Conservation (phyloP, 441 rosid genomes). For the Breynia disticha region DNA sequence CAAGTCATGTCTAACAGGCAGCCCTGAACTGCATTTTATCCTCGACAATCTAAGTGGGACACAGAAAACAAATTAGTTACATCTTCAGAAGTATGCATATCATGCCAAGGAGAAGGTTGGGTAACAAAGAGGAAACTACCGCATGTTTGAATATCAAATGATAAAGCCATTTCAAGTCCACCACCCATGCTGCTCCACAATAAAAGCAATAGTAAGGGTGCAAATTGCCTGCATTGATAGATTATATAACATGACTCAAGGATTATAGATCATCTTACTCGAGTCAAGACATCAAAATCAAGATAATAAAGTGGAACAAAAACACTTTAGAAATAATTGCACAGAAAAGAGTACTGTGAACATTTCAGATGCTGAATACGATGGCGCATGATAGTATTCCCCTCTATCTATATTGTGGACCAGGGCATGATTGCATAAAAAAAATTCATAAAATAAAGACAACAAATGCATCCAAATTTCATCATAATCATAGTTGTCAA, state of each 20-base stretch:
- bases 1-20: conserved; percentile 29
- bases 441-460: no score
- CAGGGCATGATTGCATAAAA: no score
- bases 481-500: no score
- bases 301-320: neutral
- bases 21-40: conserved; percentile 65
- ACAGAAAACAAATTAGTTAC: neutral
- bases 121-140: conserved; percentile 34
- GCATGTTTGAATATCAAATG: conserved; percentile 84
- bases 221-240: conserved; percentile 38
- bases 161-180: conserved; percentile 93
- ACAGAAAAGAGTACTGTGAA: no score
- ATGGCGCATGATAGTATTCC: no score
- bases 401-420: no score
- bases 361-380: no score
- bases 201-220: conserved; percentile 79
- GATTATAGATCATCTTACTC: no score
- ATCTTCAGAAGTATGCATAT: neutral
- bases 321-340: no score
- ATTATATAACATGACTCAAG: neutral
- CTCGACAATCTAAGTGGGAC: conserved; percentile 26
- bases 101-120: neutral
- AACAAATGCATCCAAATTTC: no score
- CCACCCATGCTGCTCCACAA: conserved; percentile 93
- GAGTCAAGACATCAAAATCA: neutral